A percentile compares a stretch with the other conserved stretches of the same genome.
Conservation (phyloP, 2,329 filamentous ascomycete genomes). For the Byssothecium circinans region DNA sequence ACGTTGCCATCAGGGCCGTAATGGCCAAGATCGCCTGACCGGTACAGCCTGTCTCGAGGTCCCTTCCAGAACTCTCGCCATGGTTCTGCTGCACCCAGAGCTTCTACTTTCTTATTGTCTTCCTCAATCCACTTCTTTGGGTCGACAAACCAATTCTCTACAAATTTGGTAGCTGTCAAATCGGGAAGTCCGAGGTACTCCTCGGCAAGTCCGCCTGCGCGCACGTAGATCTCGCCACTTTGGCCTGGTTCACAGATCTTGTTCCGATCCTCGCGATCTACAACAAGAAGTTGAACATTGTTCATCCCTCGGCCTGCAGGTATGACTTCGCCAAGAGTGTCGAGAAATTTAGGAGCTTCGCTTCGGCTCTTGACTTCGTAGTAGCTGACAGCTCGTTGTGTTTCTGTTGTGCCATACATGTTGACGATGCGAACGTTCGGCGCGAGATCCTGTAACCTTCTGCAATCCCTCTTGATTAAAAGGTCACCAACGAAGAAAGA, state of each 20-base stretch:
- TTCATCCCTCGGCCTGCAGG: constrained; percentile 85
- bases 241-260: constrained; percentile 78
- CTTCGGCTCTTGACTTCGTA: constrained; percentile 72
- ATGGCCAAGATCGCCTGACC: constrained; percentile 82
- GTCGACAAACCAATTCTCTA: constrained; percentile 85
- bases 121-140: constrained; percentile 67
- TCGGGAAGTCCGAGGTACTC: constrained; percentile 68
- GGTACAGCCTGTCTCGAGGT: constrained; percentile 81
- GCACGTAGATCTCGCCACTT: constrained; percentile 79
- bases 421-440: constrained; percentile 76
- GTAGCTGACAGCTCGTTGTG: constrained; percentile 77
- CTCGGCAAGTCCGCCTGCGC: constrained; percentile 81
- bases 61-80: constrained; percentile 81
- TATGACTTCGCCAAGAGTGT: constrained; percentile 71
- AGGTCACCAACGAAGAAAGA: constrained; percentile 94
- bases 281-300: constrained; percentile 84
- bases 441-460: constrained; percentile 72
- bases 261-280: constrained; percentile 67
- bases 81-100: constrained; percentile 59
- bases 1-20: constrained; percentile 72
- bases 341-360: constrained; percentile 65
- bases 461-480: constrained; percentile 81
- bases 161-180: constrained; percentile 72
- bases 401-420: constrained; percentile 90
- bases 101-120: constrained; percentile 58